Evolutionary conservation across 306 rosid species (phyloP), one percentile per base, ranked within the genome.

Genomic region (Cyamopsis tetragonoloba): DNA sequence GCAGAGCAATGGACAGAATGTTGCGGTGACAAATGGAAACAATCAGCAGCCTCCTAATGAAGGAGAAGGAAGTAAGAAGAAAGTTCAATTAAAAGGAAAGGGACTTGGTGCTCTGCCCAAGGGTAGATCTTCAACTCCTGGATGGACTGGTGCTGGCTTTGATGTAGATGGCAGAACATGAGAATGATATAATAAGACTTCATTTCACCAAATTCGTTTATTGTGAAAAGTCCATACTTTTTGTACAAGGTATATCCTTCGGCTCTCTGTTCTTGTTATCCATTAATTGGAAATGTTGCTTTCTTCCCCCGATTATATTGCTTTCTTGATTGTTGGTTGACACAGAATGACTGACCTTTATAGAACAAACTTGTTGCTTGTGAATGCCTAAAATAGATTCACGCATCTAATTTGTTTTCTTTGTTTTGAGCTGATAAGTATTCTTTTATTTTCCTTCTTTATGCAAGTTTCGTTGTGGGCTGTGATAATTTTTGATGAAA

Each of bases 81-180:
- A 84, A 79, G 79, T 43, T 57, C 96, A 85, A 35, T 76, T 84
- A 53, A 87, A 86, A 81, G 98, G 96, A 76, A 92, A 75, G 78
- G 96, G 93, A 83, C 77, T 87, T 27, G 98, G 96, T 47, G 96
- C 86, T 9, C 84, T 81, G 78, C 72, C 92, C 22, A 89, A 85
- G 77, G 88, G 95, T 41, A 89, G 89, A 81, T 46, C 95, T 77
- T 67, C 84, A 6, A 82, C 77, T 28, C 75, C 92, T 62, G 98
- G 91, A 34, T 92, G 96, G 95, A 89, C 95, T 23, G 98, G 96
- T 23, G 80, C 98, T 43, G 98, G 96, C 63, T 92, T 92, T 76
- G 93, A 89, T 47, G 98, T 85, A 59, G 91, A 87, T 78, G 85
- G 93, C 64, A 83, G 85, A 76, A 75, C 31, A 39, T 81, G 76